Evolutionary conservation across 352 stramenopile genomes (phyloP), one percentile per base, ranked within the genome.

Genomic region (Phytophthora colocasiae): DNA sequence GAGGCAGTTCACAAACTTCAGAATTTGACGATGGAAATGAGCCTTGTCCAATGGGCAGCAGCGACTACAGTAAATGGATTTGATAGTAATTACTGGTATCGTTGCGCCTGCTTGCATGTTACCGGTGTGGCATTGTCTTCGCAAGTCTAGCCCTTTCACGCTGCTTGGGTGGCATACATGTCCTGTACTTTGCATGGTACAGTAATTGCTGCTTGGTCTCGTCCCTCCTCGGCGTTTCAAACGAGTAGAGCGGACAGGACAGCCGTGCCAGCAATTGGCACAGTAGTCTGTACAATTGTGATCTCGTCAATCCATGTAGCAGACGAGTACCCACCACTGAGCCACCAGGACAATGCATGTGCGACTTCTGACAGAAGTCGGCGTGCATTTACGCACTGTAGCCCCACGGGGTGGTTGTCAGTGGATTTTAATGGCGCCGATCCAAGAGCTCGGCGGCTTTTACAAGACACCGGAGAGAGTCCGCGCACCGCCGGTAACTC

Each of bases 181-280:
- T 34, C 6, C 31, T 34, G 31, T 11, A 34, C 31, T 27, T 24
- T 38, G 17, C 11, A 27, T 4, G n/a, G 8, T 22, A 22, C 22
- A 22, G 22, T 15, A 14, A 11, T 32, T 61, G 54, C 29, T 53
- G 54, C 41, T 61, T 61, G 54, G 54, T 50, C 10, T 46, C 44
- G n/a, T 19, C 43, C 47, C 29, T 38, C 32, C n/a, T 54, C 31
- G 39, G 9, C 47, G 34, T 49, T 63, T 63, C 34, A 55, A 63
- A 55, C 34, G 31, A 15, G 6, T 34, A 43, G 46, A 26, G n/a
- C 15, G 26, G 32, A 43, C 32, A 31, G 12, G 22, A 22, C 22
- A 22, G 22, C 40, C n/a, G 22, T 63, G 44, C 24, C 27, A 34
- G 31, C 31, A 63, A 56, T 26, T 56, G 24, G 19, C 19, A 19